Evolutionary conservation across 768 basidiomycete species (phyloP).

Genomic region (Rhizopogon vesiculosus): DNA sequence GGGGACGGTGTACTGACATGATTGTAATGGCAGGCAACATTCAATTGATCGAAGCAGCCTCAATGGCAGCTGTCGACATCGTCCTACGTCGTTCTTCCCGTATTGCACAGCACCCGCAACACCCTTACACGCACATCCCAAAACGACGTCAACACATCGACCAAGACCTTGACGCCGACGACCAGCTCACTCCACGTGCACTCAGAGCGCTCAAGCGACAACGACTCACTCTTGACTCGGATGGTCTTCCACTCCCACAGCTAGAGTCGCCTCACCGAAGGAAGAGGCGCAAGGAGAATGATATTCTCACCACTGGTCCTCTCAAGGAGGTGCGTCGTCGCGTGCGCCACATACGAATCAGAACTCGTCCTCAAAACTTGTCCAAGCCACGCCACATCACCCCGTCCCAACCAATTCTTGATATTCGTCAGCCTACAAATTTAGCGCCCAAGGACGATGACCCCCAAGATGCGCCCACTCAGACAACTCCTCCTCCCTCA

Average conservation of each 20-base stretch:
- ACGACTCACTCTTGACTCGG: slow-evolving; percentile 25
- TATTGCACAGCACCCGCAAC: slow-evolving; percentile 2
- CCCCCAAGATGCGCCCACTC: not conserved
- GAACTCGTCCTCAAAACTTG: not conserved
- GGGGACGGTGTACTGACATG: too few species aligned
- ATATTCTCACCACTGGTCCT: not conserved
- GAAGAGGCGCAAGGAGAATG: slow-evolving; percentile 21
- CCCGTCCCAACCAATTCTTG: not conserved
- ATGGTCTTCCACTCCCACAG: slow-evolving; percentile 17
- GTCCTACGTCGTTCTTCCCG: slow-evolving; percentile 1
- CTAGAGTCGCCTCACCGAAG: not conserved
- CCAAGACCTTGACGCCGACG: slow-evolving; percentile 14
- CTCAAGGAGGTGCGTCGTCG: slow-evolving; percentile 3
- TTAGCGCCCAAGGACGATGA: slow-evolving; percentile 6
- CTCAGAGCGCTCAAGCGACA: slow-evolving; percentile 30
- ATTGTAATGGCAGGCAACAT: not conserved
- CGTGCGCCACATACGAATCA: not conserved
- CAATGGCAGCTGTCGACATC: not conserved
- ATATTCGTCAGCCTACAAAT: slow-evolving; percentile 2
- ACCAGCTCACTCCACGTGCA: slow-evolving; percentile 29
- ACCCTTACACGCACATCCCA: not conserved
- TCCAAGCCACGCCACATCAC: slow-evolving; percentile 1
- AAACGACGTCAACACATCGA: not conserved
- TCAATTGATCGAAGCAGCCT: not conserved
- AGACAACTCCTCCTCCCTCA: not conserved